Evolutionary conservation across 2,329 filamentous ascomycete species (phyloP).

Genomic region (Ceratocystis cacaofunesta): DNA sequence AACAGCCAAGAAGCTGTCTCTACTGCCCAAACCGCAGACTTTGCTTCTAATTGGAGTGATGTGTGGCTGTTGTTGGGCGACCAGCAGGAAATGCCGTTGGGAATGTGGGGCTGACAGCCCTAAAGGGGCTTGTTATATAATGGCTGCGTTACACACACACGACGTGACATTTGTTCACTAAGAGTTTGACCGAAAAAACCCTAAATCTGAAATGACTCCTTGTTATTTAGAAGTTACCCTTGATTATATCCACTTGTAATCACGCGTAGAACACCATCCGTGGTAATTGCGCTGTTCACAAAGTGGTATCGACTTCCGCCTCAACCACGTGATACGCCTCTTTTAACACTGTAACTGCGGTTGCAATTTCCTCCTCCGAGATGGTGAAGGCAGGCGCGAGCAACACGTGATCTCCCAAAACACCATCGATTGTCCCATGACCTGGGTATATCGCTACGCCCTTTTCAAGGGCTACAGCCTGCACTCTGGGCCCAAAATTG

Average conservation of each 20-base stretch:
- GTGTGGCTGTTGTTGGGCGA: slow-evolving; percentile 15
- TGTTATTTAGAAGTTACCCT: background rate
- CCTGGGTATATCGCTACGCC: slow-evolving; percentile 42
- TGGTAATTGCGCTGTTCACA: background rate
- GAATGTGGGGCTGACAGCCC: background rate
- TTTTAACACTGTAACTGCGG: background rate
- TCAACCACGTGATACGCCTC: background rate
- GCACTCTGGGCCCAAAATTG: slow-evolving; percentile 21
- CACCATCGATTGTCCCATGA: slow-evolving; percentile 43
- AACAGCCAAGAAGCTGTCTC: background rate
- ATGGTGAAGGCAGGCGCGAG: slow-evolving; percentile 55
- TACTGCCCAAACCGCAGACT: background rate
- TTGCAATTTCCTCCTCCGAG: slow-evolving; percentile 38
- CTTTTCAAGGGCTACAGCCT: slow-evolving; percentile 22
- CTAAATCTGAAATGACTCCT: background rate
- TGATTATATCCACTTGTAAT: background rate
- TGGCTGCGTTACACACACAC: background rate
- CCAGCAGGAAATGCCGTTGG: background rate
- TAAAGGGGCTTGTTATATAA: background rate
- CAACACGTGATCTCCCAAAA: slow-evolving; percentile 52
- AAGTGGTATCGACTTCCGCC: background rate
- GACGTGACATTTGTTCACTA: background rate
- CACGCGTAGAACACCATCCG: background rate
- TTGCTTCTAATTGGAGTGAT: slow-evolving; percentile 11
- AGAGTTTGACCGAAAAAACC: background rate